These are phyloP conservation scores for Elongisporangium prolatum DNA, from an alignment of 352 stramenopile genomes.

Conservation along the genomic window DNA sequence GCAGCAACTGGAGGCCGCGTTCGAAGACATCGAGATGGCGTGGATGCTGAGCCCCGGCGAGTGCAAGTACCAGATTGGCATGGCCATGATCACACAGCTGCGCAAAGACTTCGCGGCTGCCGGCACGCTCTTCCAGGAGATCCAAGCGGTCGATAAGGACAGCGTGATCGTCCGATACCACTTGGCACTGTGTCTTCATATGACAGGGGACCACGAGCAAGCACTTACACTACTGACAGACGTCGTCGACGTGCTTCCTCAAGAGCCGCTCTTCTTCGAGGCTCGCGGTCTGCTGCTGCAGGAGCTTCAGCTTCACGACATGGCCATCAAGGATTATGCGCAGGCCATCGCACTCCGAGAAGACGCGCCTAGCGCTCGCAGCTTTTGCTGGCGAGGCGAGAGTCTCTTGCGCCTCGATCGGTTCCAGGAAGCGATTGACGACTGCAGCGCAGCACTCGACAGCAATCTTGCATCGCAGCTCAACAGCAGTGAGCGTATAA, in stretches of 20 bases:
- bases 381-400: constrained; percentile 43
- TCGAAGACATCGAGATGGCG: constrained; percentile 78
- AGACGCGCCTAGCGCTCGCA: too few species aligned
- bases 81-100: constrained; percentile 77
- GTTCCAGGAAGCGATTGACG: constrained; percentile 37
- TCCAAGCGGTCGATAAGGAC: constrained; percentile 17
- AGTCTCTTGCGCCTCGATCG: constrained; percentile 37
- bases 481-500: too few species aligned
- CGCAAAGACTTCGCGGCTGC: constrained; percentile 39
- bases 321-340: constrained; percentile 58
- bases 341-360: constrained; percentile 15
- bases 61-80: constrained; percentile 51
- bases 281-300: constrained; percentile 50
- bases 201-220: constrained; percentile 38
- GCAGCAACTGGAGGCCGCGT: constrained; percentile 66
- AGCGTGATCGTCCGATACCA: constrained; percentile 63
- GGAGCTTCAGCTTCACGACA: constrained; percentile 36
- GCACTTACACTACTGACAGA: constrained; percentile 45
- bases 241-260: constrained; percentile 41
- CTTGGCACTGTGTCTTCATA: constrained; percentile 48
- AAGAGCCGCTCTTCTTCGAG: constrained; percentile 59
- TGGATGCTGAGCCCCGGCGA: constrained; percentile 39
- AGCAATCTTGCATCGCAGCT: too few species aligned
- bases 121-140: constrained; percentile 31
- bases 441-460: constrained; percentile 37